A percentile compares a stretch with the other conserved stretches of the same genome.
Conservation (phyloP, 1,284 basidiomycete species). For the Exsudoporus floridanus region DNA sequence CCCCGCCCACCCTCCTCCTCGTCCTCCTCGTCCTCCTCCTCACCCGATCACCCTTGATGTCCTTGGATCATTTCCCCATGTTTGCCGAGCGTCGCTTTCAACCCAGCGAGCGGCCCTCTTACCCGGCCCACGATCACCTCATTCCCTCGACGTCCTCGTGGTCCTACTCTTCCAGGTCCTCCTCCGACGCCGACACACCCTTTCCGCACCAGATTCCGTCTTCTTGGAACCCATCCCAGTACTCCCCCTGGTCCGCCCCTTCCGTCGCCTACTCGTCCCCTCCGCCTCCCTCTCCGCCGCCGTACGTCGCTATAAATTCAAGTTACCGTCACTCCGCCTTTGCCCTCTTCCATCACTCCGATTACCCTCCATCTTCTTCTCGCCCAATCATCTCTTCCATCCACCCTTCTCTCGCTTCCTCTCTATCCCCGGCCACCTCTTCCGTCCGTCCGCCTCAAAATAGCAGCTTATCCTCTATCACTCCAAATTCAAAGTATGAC, state of each 20-base stretch:
- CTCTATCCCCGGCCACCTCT: slow-evolving; percentile 12
- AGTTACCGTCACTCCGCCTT: slow-evolving; percentile 29
- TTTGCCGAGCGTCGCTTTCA: slow-evolving; percentile 37
- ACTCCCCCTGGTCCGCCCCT: slow-evolving; percentile 23
- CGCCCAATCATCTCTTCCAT: slow-evolving; percentile 19
- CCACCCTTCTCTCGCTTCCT: slow-evolving; percentile 19
- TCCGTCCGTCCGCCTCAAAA: slow-evolving; percentile 9
- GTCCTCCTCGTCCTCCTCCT: not conserved
- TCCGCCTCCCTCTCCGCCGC: slow-evolving; percentile 27
- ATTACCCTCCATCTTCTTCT: slow-evolving; percentile 22
- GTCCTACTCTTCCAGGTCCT: slow-evolving; percentile 30
- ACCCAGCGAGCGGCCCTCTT: slow-evolving; percentile 27
- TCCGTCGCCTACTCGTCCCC: slow-evolving; percentile 25
- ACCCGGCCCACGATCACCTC: slow-evolving; percentile 24
- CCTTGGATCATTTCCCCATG: slow-evolving; percentile 35
- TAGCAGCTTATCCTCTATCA: slow-evolving; percentile 17
- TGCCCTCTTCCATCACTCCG: slow-evolving; percentile 21
- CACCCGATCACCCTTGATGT: slow-evolving; percentile 26
- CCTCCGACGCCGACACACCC: slow-evolving; percentile 14
- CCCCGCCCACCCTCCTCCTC: slow-evolving; percentile 1
- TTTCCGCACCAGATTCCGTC: slow-evolving; percentile 18
- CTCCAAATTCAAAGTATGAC: slow-evolving; percentile 21
- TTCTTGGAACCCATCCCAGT: slow-evolving; percentile 24
- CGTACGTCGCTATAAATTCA: slow-evolving; percentile 24
- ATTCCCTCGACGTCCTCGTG: slow-evolving; percentile 24